Base-by-base conservation (phyloP, 2,329 filamentous ascomycete species). In the Pseudopyricularia cyperi region DNA sequence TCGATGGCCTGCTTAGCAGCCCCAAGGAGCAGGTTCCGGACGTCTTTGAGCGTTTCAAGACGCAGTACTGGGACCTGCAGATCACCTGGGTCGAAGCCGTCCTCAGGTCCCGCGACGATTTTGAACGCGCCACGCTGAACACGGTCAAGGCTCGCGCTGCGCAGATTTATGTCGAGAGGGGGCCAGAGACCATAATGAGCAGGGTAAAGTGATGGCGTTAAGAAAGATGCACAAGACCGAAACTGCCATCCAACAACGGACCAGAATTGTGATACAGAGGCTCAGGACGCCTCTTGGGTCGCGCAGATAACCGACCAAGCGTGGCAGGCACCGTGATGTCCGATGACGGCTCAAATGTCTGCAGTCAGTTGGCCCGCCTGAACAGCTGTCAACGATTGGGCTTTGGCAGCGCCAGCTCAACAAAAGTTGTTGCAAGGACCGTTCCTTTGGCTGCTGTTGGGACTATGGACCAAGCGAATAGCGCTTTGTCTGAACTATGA, bases 41-140 rank as follows among this genome's bases (percentile, higher is more conserved):
- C 50, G 82, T 87, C 1, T 97, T 95, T 62, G 85, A 85, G 59
- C 71, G 73, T 5, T 91, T 98, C 71, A 97, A 96, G 74, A 72
- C 69, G 37, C 76, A 80, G 46, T 96, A 95, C 67, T 95, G 91
- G 87, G 93, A 98, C 68, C 72, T 97, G 64, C 89, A 94, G 66
- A 83, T 97, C 54, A 85, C 83, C 46, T 98, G 93, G 93, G 89
- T 98, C 7, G 94, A 98, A 73, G 85, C 87, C 7, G 91, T 95
- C 48, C 65, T 98, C 57, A 78, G 90, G 58, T 76, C 82, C 2
- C 76, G 94, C 59, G 93, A 98, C 66, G 93, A 98, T 70, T 97
- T 95, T 69, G 93, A 97, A 67, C 76, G 91, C 58, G 78, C 80
- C 55, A 89, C 97, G 87, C 68, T 97, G 57, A 93, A 89, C 63